Evolutionary conservation across 2,329 filamentous ascomycete species (phyloP), one percentile per base, ranked within the genome.

Genomic region (Arthroderma uncinatum): DNA sequence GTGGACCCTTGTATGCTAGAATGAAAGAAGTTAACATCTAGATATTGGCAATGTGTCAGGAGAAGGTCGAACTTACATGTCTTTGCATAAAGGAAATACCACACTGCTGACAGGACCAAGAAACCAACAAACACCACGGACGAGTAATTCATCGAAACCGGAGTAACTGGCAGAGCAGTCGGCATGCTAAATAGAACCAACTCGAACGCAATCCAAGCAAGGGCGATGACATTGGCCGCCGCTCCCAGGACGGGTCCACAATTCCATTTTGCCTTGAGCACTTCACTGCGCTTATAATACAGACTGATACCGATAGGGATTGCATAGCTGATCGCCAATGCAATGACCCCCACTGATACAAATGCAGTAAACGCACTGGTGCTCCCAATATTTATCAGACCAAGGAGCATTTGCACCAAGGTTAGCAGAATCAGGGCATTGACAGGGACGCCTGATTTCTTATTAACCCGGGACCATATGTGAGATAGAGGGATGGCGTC

Each of bases 121-220:
- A 84, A 82, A 47, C 76, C 70, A 6, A 78, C 73, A 60, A 83
- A 78, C 1, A 84, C 80, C 0, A 82, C 80, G 42, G 73, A 74
- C 1, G 79, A 79, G 63, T 83, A 83, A 60, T 82, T 83, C 69
- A 79, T 81, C 55, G 76, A 76, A 0, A 70, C 75, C 0, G 71
- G 71, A 1, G 74, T 79, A 58, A 80, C 78, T 2, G 80, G 79
- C 53, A 79, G 68, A 28, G 76, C 75, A 12, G 73, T 76, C 1
- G 81, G 81, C 67, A 73, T 75, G 37, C 74, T 78, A 65, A 82
- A 82, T 2, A 82, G 63, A 1, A 81, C 72, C 33, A 79, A 61
- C 63, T 80, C 77, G 57, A 80, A 80, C 2, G 63, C 57, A 59
- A 80, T 80, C 78, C 78, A 81, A 1, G 66, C 60, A 2, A 81